Evolutionary conservation across 768 basidiomycete species (phyloP).

Genomic region (Pulveroboletus sp.): DNA sequence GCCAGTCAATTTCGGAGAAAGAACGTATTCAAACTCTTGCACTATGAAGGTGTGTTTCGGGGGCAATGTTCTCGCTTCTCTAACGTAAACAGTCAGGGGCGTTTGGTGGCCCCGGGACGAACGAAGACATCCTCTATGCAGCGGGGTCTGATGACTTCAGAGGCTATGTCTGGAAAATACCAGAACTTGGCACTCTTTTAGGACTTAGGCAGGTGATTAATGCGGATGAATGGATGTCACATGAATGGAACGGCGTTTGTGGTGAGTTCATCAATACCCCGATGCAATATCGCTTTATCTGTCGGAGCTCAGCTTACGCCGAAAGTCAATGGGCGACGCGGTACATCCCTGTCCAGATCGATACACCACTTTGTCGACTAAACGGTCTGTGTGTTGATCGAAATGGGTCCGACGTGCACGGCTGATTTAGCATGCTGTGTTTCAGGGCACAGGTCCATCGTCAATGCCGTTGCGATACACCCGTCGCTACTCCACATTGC

Average conservation of each 20-base stretch:
- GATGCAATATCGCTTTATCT: constrained; percentile 8
- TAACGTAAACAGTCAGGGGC: constrained; percentile 57
- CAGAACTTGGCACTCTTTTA: constrained; percentile 42
- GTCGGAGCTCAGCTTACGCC: constrained; percentile 42
- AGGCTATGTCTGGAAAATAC: constrained; percentile 77
- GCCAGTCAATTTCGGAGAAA: constrained; percentile 41
- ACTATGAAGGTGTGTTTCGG: constrained; percentile 65
- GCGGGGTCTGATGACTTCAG: constrained; percentile 85
- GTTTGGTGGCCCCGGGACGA: constrained; percentile 61
- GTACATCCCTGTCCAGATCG: constrained; percentile 60
- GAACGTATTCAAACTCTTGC: constrained; percentile 67
- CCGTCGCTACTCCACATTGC: constrained; percentile 64
- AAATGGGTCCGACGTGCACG: neutral
- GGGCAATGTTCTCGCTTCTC: neutral
- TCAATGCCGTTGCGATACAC: constrained; percentile 73
- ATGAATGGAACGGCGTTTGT: constrained; percentile 28
- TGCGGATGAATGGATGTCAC: constrained; percentile 43
- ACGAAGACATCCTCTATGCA: constrained; percentile 58
- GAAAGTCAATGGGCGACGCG: constrained; percentile 38
- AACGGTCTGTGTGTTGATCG: constrained; percentile 41
- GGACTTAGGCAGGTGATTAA: constrained; percentile 46
- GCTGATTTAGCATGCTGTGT: neutral
- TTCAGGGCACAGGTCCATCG: constrained; percentile 71
- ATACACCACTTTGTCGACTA: constrained; percentile 58
- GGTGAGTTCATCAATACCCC: constrained; percentile 24